Evolutionary conservation across 129 eudicot genomes (phyloP).

Genomic region (Flaveria ramosissima): DNA sequence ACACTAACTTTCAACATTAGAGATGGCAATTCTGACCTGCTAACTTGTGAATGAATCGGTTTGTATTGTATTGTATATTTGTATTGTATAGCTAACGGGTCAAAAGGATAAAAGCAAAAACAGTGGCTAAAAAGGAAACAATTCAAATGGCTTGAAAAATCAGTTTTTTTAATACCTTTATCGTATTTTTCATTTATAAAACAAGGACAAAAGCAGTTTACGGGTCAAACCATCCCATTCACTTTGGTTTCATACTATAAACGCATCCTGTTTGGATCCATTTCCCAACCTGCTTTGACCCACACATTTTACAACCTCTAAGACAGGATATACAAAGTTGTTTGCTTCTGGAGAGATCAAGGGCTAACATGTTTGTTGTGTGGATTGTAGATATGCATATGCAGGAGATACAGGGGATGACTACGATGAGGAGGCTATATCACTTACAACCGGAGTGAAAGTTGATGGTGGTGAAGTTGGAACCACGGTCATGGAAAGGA

Average conservation of each 20-base stretch:
- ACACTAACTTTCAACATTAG: background rate
- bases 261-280: background rate
- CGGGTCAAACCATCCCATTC: background rate
- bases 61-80: too few relatives aligned
- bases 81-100: background rate
- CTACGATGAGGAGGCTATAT: conserved; percentile 66
- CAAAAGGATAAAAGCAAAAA: background rate
- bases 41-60: background rate
- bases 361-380: conserved; percentile 6
- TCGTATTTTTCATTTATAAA: background rate
- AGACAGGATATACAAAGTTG: background rate
- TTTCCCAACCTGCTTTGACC: background rate
- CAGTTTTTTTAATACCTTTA: background rate
- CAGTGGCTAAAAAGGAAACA: background rate
- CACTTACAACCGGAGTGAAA: conserved; percentile 62
- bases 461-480: conserved; percentile 47
- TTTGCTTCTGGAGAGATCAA: background rate
- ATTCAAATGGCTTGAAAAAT: background rate
- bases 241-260: background rate
- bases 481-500: conserved; percentile 50
- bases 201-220: background rate
- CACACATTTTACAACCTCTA: background rate
- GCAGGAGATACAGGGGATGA: conserved; percentile 68
- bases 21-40: background rate
- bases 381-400: conserved; percentile 56